Base-by-base conservation (phyloP, 768 basidiomycete genomes). In the Lepiota venenata region DNA sequence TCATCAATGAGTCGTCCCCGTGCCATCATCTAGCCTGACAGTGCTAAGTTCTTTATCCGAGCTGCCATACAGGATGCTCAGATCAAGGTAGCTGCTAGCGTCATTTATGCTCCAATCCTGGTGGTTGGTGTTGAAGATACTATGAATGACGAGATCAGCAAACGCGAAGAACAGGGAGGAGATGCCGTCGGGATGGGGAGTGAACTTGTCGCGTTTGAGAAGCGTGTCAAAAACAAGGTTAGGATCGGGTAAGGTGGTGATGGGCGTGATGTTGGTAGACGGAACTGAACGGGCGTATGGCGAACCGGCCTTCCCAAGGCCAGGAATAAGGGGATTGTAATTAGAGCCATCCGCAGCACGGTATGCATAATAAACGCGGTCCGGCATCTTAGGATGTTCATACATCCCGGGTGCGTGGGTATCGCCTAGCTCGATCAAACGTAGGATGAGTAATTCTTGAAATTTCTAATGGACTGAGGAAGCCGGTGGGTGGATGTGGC, bases 141-240 rank as follows among this genome's bases (percentile, higher is more conserved):
- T 76, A 67, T 92, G 89, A 60, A 88, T 89, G 55, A 91, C 73
- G 53, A 91, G 69, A 61, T 89, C 78, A 11, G 89, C 89, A 61
- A 92, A 89, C 0, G 88, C 85, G 60, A 91, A 92, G 69, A 91
- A 87, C 16, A 88, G 69, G 56, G 80, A 78, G 12, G 84, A 88
- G 42, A 91, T 78, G 16, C 89, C 89, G 3, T 79, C 82, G 3
- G 86, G 85, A 65, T 88, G 86, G 8, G 73, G 67, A 16, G 62
- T 61, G 57, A 81, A 84, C 50, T 74, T 63, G 21, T 75, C 73
- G 21, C 78, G 71, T 16, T 77, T 66, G 38, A 93, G 71, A 12
- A 93, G 81, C 1, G 77, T 75, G 61, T 93, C 88, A 57, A 91
- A 93, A 4, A 93, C 75, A 6, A 87, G 66, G 3, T 75, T 79